A percentile compares a stretch with the other conserved stretches of the same genome.
phyloP scores from a whole-genome alignment of 805 yeast species.

The Wickerhamiella vanderwaltii region DNA sequence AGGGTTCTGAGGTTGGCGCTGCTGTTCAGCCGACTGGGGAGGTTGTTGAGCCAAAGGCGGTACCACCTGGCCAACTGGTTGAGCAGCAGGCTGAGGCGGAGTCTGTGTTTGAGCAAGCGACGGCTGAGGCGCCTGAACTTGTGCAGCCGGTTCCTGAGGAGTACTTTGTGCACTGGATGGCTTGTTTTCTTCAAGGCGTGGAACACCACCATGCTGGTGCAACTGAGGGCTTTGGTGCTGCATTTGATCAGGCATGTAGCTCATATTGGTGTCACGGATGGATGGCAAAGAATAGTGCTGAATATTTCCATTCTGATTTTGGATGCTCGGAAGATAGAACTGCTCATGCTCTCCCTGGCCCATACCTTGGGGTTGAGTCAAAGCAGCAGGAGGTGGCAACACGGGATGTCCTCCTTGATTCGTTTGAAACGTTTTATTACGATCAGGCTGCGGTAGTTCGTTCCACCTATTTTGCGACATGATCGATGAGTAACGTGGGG shows the following conservation, averaged over 20 bases:
- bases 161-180: conserved; percentile 10
- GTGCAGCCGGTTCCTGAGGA: conserved; percentile 13
- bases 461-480: conserved; percentile 15
- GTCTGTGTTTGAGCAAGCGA: conserved; percentile 9
- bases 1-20: conserved; percentile 20
- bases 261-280: conserved; percentile 18
- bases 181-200: conserved; percentile 9
- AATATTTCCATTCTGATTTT: conserved; percentile 17
- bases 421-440: conserved; percentile 12
- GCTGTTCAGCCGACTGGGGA: conserved; percentile 14
- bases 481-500: conserved; percentile 11
- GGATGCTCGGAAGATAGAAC: conserved; percentile 14
- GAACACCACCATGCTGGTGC: conserved; percentile 7
- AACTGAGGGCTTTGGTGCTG: conserved; percentile 10
- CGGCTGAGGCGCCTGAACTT: conserved; percentile 10
- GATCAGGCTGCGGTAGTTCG: conserved; percentile 15
- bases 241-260: conserved; percentile 6
- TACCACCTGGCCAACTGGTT: too few relatives aligned
- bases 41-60: conserved; percentile 18
- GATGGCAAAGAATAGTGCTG: conserved; percentile 24
- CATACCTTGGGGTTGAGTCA: conserved; percentile 12
- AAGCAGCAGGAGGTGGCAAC: conserved; percentile 25
- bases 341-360: conserved; percentile 11
- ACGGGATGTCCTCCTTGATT: conserved; percentile 25
- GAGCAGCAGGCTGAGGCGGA: not conserved